Percentiles rank a stretch among this genome's conserved stretches.
phyloP scores from a whole-genome alignment of 306 rosid genomes.

The Dalbergia cochinchinensis region DNA sequence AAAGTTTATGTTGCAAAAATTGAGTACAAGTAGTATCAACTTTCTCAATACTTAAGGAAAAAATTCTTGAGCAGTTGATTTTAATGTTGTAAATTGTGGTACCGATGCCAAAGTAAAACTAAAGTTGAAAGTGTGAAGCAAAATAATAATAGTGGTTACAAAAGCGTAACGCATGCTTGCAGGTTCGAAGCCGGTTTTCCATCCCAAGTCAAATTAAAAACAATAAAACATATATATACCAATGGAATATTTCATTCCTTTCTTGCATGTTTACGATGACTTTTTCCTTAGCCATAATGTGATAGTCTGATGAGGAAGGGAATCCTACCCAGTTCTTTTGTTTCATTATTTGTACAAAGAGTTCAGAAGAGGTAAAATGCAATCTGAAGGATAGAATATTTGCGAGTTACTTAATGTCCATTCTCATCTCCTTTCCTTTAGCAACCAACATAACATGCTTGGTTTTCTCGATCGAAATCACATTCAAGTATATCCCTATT shows the following conservation, averaged over 20 bases:
- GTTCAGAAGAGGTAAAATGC: constrained; percentile 43
- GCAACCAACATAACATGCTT: constrained; percentile 41
- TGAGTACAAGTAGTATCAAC: no score
- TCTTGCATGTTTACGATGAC: constrained; percentile 28
- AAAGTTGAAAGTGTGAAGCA: background rate
- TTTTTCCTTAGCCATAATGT: constrained; percentile 17
- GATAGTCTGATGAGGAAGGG: constrained; percentile 17
- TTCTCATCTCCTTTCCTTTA: constrained; percentile 46
- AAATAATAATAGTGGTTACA: constrained; percentile 18
- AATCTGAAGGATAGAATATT: constrained; percentile 50
- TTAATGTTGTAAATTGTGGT: constrained; percentile 15
- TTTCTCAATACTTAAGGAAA: no score
- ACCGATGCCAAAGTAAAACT: constrained; percentile 2
- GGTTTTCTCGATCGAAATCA: constrained; percentile 23
- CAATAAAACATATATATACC: background rate
- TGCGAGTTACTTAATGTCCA: constrained; percentile 14
- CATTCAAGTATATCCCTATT: constrained; percentile 20
- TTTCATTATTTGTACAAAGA: constrained; percentile 24
- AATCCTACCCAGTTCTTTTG: constrained; percentile 15
- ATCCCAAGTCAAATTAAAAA: background rate
- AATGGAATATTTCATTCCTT: constrained; percentile 40
- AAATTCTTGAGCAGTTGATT: background rate
- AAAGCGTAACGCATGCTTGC: constrained; percentile 5
- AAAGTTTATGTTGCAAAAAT: no score
- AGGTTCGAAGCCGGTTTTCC: constrained; percentile 20